Evolutionary conservation across 495 filamentous ascomycete species (phyloP).

Genomic region (Echria macrotheca): DNA sequence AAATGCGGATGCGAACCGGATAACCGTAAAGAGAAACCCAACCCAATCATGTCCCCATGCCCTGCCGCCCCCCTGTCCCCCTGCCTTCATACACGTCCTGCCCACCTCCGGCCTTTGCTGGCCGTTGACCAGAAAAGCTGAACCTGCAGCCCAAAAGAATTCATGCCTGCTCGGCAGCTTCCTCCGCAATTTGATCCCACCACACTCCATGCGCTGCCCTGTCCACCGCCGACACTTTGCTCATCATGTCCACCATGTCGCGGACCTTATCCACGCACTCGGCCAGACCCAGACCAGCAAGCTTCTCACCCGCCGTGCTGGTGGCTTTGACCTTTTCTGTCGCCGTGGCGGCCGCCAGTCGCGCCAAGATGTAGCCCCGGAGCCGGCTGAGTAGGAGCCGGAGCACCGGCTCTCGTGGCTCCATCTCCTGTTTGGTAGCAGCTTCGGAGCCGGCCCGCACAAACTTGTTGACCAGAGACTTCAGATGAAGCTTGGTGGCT

Average conservation of each 20-base stretch:
- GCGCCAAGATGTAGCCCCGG: constrained; percentile 65
- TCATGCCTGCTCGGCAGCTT: constrained; percentile 28
- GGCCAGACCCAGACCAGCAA: constrained; percentile 72
- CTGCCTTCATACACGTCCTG: too few relatives aligned
- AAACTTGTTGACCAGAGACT: constrained; percentile 47
- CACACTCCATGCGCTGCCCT: constrained; percentile 69
- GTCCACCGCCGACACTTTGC: constrained; percentile 71
- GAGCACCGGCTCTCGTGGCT: constrained; percentile 74
- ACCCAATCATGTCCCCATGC: too few relatives aligned
- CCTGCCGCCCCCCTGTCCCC: too few relatives aligned
- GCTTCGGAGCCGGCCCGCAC: constrained; percentile 37
- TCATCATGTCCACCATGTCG: constrained; percentile 72
- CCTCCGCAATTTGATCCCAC: constrained; percentile 66
- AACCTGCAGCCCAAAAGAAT: too few relatives aligned
- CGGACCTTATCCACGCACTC: constrained; percentile 88
- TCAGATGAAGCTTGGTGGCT: constrained; percentile 54
- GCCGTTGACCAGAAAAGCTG: too few relatives aligned
- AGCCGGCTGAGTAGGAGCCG: constrained; percentile 72
- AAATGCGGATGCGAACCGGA: background rate
- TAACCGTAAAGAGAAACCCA: background rate
- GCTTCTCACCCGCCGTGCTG: constrained; percentile 73
- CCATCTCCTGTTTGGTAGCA: constrained; percentile 25
- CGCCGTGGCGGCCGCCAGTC: constrained; percentile 69
- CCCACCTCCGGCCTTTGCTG: too few relatives aligned
- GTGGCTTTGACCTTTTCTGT: constrained; percentile 77